These are phyloP conservation scores for Calonectria hawksworthii DNA, from an alignment of 2,329 filamentous ascomycete genomes.

Conservation along the genomic window DNA sequence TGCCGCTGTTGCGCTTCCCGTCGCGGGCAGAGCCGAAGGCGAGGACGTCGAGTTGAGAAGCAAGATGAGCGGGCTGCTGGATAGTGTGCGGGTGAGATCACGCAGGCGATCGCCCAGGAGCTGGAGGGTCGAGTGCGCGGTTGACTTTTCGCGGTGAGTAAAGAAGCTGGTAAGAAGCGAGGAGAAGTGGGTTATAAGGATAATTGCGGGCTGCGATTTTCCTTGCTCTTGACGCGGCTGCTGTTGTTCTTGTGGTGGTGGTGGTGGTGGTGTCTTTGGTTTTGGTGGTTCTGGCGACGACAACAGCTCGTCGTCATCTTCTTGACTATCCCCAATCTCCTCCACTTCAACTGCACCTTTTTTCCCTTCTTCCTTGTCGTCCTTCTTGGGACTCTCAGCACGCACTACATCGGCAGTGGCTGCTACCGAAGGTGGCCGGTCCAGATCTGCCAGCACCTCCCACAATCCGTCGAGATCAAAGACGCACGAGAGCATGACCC, in stretches of 20 bases:
- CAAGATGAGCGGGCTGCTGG: conserved; percentile 63
- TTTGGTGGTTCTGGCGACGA: conserved; percentile 1
- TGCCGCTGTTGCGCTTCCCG: conserved; percentile 9
- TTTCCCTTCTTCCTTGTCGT: background rate
- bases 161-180: conserved; percentile 67
- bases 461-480: conserved; percentile 72
- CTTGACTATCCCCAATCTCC: conserved; percentile 53
- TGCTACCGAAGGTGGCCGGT: conserved; percentile 49
- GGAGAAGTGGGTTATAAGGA: conserved; percentile 70
- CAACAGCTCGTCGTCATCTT: conserved; percentile 43
- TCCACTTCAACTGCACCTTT: conserved; percentile 18
- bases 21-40: conserved; percentile 16
- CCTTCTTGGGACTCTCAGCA: background rate
- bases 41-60: conserved; percentile 66
- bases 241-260: background rate
- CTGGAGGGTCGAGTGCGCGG: conserved; percentile 64
- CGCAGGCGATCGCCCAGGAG: conserved; percentile 63
- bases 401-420: background rate
- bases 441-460: conserved; percentile 66
- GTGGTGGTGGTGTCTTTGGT: background rate
- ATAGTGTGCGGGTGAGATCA: conserved; percentile 57
- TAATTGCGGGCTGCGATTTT: conserved; percentile 56
- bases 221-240: background rate
- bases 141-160: conserved; percentile 59
- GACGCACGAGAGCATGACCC: conserved; percentile 67